These are phyloP conservation scores for Globisporangium polare DNA, from an alignment of 352 stramenopile genomes.

Conservation along the genomic window DNA sequence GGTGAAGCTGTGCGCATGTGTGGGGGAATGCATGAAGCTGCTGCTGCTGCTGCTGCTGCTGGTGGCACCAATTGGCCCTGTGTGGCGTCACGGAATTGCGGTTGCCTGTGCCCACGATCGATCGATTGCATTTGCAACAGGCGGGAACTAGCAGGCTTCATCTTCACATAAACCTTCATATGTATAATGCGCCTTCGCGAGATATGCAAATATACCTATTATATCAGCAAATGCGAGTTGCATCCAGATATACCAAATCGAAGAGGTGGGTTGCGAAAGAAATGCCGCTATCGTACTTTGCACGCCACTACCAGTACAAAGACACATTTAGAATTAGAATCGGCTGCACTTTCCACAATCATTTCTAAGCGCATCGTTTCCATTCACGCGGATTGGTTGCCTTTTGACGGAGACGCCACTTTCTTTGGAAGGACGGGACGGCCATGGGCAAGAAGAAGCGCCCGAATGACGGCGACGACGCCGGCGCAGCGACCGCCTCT, in stretches of 20 bases:
- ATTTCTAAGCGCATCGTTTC: neutral
- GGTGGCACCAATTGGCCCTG: neutral
- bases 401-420: slow-evolving; percentile 1
- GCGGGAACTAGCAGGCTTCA: neutral
- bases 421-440: slow-evolving; percentile 8
- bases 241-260: too few species aligned
- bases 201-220: too few species aligned
- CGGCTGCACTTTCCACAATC: neutral
- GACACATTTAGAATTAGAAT: slow-evolving; percentile 10
- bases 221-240: too few species aligned
- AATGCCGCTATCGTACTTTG: neutral
- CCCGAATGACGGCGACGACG: slow-evolving; percentile 39
- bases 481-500: slow-evolving; percentile 5
- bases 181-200: too few species aligned
- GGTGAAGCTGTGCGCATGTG: neutral
- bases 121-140: neutral
- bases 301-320: neutral
- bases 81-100: too few species aligned
- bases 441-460: slow-evolving; percentile 85
- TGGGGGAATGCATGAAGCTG: too few species aligned
- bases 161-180: neutral
- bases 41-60: neutral
- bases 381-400: neutral
- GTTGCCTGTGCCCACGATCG: neutral
- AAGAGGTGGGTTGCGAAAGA: neutral